Evolutionary conservation across 2,329 filamentous ascomycete genomes (phyloP).

Genomic region (Fusarium temperatum): DNA sequence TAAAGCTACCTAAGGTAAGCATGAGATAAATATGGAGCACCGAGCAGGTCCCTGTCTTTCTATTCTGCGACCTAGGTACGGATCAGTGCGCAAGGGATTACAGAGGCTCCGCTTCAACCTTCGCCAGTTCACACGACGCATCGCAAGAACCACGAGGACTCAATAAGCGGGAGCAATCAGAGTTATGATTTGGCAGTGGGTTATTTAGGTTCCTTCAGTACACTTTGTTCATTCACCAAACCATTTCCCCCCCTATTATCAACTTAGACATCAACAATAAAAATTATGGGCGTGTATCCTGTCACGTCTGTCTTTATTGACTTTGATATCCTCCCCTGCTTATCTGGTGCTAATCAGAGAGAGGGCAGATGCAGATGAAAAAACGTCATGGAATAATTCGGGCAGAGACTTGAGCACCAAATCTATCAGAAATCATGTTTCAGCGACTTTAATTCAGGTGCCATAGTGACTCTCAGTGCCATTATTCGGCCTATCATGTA

Average conservation of each 20-base stretch:
- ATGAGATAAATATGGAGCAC: constrained; percentile 41
- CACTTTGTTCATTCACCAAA: neutral
- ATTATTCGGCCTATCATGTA: neutral
- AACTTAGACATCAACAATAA: neutral
- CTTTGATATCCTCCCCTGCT: neutral
- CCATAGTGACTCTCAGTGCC: neutral
- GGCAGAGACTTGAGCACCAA: neutral
- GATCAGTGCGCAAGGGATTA: constrained; percentile 38
- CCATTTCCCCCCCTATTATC: neutral
- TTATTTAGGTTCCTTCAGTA: neutral
- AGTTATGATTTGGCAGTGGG: neutral
- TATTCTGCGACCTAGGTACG: constrained; percentile 3
- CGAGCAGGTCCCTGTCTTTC: constrained; percentile 21
- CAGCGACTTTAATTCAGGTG: neutral
- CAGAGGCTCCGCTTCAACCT: constrained; percentile 35
- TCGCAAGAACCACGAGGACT: constrained; percentile 9
- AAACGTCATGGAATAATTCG: constrained; percentile 7
- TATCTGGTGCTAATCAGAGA: constrained; percentile 7
- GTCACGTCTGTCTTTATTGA: neutral
- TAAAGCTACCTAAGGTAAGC: neutral
- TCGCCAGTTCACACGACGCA: constrained; percentile 27
- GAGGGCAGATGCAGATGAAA: neutral
- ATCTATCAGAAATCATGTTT: neutral
- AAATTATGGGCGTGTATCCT: neutral
- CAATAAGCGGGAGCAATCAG: constrained; percentile 1